These are phyloP conservation scores for Penicillium frequentans DNA, from an alignment of 2,329 filamentous ascomycete species.

Conservation along the genomic window DNA sequence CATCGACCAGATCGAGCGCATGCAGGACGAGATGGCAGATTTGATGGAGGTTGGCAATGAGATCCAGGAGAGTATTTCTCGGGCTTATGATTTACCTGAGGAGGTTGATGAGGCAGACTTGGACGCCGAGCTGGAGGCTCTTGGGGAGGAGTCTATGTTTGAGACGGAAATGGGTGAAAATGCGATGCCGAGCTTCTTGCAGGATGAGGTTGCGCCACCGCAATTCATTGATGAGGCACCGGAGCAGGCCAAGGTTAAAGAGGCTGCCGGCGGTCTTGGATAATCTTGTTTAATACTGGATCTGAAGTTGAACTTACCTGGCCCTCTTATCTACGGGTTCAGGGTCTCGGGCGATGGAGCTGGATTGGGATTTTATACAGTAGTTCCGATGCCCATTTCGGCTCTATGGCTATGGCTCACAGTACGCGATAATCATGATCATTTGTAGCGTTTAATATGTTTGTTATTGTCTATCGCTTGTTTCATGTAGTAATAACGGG, in stretches of 20 bases:
- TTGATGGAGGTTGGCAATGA: constrained; percentile 97
- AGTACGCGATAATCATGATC: background rate
- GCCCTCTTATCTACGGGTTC: background rate
- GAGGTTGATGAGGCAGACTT: constrained; percentile 96
- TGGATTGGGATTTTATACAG: constrained; percentile 1
- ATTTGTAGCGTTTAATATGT: constrained; percentile 2
- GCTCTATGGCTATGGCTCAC: background rate
- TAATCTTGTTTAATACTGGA: constrained; percentile 7
- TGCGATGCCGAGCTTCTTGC: constrained; percentile 77
- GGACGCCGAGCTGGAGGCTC: constrained; percentile 91
- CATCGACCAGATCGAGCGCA: constrained; percentile 92
- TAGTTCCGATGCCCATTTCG: background rate
- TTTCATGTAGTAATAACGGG: background rate
- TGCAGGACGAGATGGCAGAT: constrained; percentile 99
- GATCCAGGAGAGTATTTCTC: constrained; percentile 89
- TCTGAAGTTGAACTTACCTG: background rate
- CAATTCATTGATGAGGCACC: constrained; percentile 94
- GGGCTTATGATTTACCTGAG: constrained; percentile 92
- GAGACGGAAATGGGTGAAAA: constrained; percentile 66
- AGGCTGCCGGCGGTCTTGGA: constrained; percentile 59
- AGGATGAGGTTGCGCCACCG: constrained; percentile 78
- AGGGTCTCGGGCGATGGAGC: constrained; percentile 10
- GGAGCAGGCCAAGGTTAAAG: constrained; percentile 73
- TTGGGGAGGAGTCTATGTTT: constrained; percentile 91
- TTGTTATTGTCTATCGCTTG: background rate